Base-by-base conservation (phyloP, 106 monocot species). In the Phalaenopsis equestris region DNA sequence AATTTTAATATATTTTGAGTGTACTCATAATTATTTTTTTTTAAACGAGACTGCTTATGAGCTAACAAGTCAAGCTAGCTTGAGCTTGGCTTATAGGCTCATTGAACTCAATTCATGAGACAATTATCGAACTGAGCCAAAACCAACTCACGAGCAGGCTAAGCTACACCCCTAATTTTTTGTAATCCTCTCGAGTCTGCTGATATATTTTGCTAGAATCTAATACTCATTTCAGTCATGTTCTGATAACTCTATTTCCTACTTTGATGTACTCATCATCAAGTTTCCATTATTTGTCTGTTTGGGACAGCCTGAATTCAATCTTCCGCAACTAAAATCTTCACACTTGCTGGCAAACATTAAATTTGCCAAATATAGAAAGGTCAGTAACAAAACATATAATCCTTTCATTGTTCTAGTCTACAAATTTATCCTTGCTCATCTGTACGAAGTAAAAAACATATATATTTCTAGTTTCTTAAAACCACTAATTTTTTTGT, bases 331-430 rank as follows among this genome's bases (percentile, higher is more conserved):
- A 46, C 84, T 93, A 77, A 84, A 47, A 57, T 85, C 84, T 12
- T 82, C 86, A 42, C 77, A 61, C 2, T 85, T 87, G 37, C 84
- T 96, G n/a, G 58, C 81, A 17, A 79, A 86, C 80, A 90, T 96
- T 67, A 91, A 88, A 46, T 47, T 96, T 45, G 96, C 93, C 65
- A 96, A 87, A 83, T 96, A 88, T 82, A 80, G 45, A 18, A 81
- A 93, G 93, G 93, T 93, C 41, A 61, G 88, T 72, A 24, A 14
- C 58, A 42, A 70, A 65, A 75, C 56, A 11, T 30, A 1, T 14
- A 70, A 15, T 15, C 9, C 19, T 68, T 10, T 37, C 24, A 39
- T 11, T 70, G 10, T 12, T 39, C 0, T 74, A 6, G 36, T 43
- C 73, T 9, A 73, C 12, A 70, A 73, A 5, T 77, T 76, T 9